Evolutionary conservation across 192 early-diverging fungal species (phyloP), one percentile per base, ranked within the genome.

Genomic region (Cetraspora pellucida): DNA sequence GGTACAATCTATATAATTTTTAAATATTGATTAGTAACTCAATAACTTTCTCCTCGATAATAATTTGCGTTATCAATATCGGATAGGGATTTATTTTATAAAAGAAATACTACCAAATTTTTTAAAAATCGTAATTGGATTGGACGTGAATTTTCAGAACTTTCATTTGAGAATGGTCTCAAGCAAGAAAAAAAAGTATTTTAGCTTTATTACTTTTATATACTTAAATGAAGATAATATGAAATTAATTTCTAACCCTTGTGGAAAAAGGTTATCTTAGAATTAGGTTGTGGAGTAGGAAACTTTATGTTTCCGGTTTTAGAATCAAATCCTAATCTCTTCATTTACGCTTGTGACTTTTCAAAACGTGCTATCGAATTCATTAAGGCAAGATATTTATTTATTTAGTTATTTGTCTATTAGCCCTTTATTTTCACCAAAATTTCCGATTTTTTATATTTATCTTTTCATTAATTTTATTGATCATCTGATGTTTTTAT

Each of bases 101-200:
- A 93, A 74, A 90, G 93, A 80, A 94, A 95, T 60, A 88, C 90
- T 10, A 94, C 93, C 58, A 94, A 94, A 65, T 99, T 99, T 80
- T 99, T 97, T 87, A 97, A 97, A 80, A 96, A 99, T 85, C 85
- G 98, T 44, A 93, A 98, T 82, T 99, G 98, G 98, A 93, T 95
- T 8, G 93, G 94, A 77, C 84, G 95, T 4, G 98, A 98, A 81
- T 99, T 98, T 83, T 88, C 91, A 43, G 94, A 97, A 78, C 81
- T 97, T 25, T 55, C 37, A 3, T 31, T 77, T 16, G 13, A 78
- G 30, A 45, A 7, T n/a, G 55, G 28, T 47, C 16, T n/a, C 44
- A n/a, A 17, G 4, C 23, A 71, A 28, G 17, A 71, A 75, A 3
- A 64, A 37, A 37, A 37, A 37, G 37, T 37, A 37, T 37, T 37